Conservation (phyloP, 352 stramenopile species). For the Phytophthora hibernalis region DNA sequence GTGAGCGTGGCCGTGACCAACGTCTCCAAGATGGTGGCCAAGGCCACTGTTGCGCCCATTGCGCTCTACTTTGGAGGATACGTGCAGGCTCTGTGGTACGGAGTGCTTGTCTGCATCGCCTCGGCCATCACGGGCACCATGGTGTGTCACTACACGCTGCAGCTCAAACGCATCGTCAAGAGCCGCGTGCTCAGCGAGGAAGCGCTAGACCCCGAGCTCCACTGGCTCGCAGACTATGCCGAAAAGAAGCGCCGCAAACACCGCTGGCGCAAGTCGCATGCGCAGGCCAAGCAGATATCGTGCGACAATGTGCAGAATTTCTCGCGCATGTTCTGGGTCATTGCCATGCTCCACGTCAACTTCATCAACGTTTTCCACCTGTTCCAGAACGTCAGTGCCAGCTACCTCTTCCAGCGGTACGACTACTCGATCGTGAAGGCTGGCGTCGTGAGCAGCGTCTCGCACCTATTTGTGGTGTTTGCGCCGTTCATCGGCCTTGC, state of each 20-base stretch:
- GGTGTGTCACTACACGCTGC: slow-evolving; percentile 67
- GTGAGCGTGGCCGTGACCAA: slow-evolving; percentile 91
- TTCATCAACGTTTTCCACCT: slow-evolving; percentile 93
- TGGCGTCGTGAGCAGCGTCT: slow-evolving; percentile 81
- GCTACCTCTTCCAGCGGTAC: slow-evolving; percentile 88
- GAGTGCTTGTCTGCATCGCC: slow-evolving; percentile 60
- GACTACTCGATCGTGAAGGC: slow-evolving; percentile 88
- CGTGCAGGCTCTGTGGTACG: slow-evolving; percentile 87
- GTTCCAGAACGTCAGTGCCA: slow-evolving; percentile 92
- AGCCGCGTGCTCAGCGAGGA: slow-evolving; percentile 62
- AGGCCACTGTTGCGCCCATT: slow-evolving; percentile 86
- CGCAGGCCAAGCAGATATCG: slow-evolving; percentile 50
- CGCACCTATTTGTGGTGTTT: slow-evolving; percentile 84
- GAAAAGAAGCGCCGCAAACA: slow-evolving; percentile 70
- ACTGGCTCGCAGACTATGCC: slow-evolving; percentile 78
- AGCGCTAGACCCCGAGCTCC: slow-evolving; percentile 57
- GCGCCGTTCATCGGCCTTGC: slow-evolving; percentile 89
- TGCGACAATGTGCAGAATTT: slow-evolving; percentile 77
- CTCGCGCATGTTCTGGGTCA: slow-evolving; percentile 88
- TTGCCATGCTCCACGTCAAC: slow-evolving; percentile 85
- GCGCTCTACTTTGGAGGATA: slow-evolving; percentile 88
- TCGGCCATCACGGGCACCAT: slow-evolving; percentile 61
- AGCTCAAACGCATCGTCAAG: slow-evolving; percentile 73
- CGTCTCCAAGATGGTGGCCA: slow-evolving; percentile 92
- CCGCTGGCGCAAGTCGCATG: slow-evolving; percentile 41